A percentile compares a stretch with the other conserved stretches of the same genome.
Evolutionary conservation across 2,329 filamentous ascomycete species (phyloP).

Genomic region (Colletotrichum musae): DNA sequence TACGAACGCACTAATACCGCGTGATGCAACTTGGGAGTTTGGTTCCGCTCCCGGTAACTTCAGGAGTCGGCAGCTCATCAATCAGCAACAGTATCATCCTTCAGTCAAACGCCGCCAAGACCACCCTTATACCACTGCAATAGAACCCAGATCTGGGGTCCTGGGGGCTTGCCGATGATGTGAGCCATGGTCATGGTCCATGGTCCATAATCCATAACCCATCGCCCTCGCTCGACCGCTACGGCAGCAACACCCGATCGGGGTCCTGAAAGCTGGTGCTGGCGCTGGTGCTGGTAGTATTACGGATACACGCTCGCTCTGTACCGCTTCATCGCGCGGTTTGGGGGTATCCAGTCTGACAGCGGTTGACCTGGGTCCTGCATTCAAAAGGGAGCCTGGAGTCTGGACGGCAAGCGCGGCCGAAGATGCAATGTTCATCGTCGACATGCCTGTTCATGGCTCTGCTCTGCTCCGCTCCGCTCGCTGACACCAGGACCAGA

Average conservation of each 20-base stretch:
- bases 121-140: constrained; percentile 16
- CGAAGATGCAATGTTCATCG: background rate
- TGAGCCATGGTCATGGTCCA: constrained; percentile 23
- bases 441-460: constrained; percentile 8
- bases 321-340: background rate
- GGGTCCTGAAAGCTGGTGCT: background rate
- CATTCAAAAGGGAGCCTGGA: background rate
- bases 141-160: constrained; percentile 22
- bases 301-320: too few species aligned
- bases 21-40: background rate
- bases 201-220: background rate
- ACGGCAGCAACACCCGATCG: constrained; percentile 32
- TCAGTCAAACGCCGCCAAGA: constrained; percentile 36
- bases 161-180: constrained; percentile 19
- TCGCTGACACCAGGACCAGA: background rate
- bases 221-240: background rate
- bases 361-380: background rate
- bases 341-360: background rate
- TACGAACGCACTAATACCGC: background rate
- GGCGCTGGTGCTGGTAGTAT: too few species aligned
- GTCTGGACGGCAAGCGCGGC: background rate
- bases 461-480: background rate
- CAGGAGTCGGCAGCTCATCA: constrained; percentile 29
- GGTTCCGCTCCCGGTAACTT: background rate
- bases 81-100: constrained; percentile 35